Evolutionary conservation across 225 moss, liverwort and hornwort genomes (phyloP).

Genomic region (Climacium dendroides): DNA sequence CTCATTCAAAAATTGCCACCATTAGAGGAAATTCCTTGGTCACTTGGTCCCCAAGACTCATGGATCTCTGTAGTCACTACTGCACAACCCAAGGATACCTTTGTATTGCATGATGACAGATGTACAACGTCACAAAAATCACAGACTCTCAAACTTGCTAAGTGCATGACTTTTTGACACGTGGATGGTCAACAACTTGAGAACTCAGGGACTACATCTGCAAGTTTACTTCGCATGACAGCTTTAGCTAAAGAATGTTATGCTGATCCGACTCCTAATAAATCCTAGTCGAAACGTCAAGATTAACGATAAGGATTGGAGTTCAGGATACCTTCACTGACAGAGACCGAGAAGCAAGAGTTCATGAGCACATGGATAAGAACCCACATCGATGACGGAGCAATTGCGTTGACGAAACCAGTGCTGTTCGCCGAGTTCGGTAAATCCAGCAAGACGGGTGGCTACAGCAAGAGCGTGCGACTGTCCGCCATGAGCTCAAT

Average conservation of each 20-base stretch:
- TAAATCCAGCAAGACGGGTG: slow-evolving; percentile 10
- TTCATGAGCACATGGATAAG: slow-evolving; percentile 42
- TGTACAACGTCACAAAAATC: background rate
- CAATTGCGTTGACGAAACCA: slow-evolving; percentile 18
- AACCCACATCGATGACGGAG: slow-evolving; percentile 36
- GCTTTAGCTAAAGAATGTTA: background rate
- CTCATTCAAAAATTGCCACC: background rate
- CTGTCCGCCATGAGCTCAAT: slow-evolving; percentile 21
- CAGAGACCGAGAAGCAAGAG: slow-evolving; percentile 9
- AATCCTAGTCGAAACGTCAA: background rate
- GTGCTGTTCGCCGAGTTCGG: slow-evolving; percentile 57
- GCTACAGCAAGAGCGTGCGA: slow-evolving; percentile 21
- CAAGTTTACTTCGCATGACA: background rate
- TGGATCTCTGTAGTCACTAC: background rate
- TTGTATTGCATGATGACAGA: background rate
- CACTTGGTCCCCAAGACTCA: background rate
- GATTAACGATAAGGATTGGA: background rate
- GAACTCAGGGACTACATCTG: background rate
- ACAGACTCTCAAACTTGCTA: background rate
- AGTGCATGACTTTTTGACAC: too few relatives aligned
- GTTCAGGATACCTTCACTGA: slow-evolving; percentile 28
- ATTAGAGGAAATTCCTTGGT: background rate
- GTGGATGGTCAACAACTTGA: background rate
- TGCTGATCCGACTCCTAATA: background rate
- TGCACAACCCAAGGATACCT: background rate